phyloP scores from a whole-genome alignment of 371 early-diverging fungal species.

The Paraphysoderma sedebokerense region DNA sequence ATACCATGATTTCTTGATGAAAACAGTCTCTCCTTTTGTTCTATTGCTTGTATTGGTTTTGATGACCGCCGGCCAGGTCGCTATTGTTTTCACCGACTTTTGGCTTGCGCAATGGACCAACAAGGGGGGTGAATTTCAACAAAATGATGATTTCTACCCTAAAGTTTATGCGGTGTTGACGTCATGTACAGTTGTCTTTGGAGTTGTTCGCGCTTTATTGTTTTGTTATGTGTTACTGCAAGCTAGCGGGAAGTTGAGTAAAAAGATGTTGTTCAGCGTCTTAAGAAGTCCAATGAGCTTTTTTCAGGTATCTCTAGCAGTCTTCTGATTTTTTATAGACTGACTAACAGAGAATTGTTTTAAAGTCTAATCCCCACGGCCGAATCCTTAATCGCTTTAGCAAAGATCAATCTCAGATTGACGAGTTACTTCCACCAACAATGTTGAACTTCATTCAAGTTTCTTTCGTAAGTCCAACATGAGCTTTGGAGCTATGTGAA shows the following conservation, averaged over 20 bases:
- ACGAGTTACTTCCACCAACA: background rate
- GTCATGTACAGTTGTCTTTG: background rate
- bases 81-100: background rate
- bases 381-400: background rate
- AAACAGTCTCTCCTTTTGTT: background rate
- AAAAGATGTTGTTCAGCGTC: background rate
- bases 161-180: background rate
- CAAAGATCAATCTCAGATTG: background rate
- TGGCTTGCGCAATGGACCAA: background rate
- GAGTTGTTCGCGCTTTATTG: background rate
- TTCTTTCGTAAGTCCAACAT: too few relatives aligned
- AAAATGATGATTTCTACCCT: background rate
- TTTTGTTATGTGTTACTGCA: background rate
- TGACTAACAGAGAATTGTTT: too few relatives aligned
- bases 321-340: too few relatives aligned
- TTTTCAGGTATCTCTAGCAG: too few relatives aligned
- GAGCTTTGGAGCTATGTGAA: too few relatives aligned
- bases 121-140: background rate
- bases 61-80: background rate
- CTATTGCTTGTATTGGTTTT: background rate
- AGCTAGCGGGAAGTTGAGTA: background rate
- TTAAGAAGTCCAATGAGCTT: background rate
- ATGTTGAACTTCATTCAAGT: background rate
- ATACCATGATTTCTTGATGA: background rate
- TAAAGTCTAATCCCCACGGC: background rate